Conservation (phyloP, 768 basidiomycete genomes). For the Boletus rubropictus region DNA sequence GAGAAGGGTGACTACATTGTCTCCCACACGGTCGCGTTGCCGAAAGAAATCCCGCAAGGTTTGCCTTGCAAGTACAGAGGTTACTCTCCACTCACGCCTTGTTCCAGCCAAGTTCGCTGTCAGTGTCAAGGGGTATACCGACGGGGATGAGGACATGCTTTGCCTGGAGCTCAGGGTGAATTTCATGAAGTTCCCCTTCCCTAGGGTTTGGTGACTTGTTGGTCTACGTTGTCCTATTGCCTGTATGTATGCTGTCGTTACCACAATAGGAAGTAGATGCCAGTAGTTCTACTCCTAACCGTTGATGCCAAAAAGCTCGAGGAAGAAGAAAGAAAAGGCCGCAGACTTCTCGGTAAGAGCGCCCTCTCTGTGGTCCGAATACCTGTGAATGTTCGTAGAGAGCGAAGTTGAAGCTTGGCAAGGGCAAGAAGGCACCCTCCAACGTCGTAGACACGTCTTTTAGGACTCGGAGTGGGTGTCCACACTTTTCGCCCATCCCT, state of each 20-base stretch:
- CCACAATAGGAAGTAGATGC: constrained; percentile 8
- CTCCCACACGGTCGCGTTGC: constrained; percentile 76
- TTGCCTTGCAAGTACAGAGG: constrained; percentile 10
- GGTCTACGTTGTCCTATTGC: neutral
- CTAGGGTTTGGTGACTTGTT: constrained; percentile 23
- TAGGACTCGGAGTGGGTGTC: constrained; percentile 78
- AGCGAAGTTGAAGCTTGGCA: constrained; percentile 95
- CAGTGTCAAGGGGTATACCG: constrained; percentile 61
- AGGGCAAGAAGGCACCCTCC: constrained; percentile 73
- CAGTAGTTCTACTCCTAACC: neutral
- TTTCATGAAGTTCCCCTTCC: constrained; percentile 49
- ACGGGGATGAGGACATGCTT: constrained; percentile 65
- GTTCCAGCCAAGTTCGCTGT: constrained; percentile 77
- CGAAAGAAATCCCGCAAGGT: constrained; percentile 88
- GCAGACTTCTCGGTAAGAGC: constrained; percentile 74
- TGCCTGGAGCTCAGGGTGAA: constrained; percentile 78
- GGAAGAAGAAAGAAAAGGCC: constrained; percentile 81
- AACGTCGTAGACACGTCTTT: constrained; percentile 96
- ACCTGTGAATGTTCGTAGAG: constrained; percentile 47
- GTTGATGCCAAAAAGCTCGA: constrained; percentile 78
- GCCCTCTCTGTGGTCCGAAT: neutral
- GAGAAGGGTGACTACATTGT: constrained; percentile 65
- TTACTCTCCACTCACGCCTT: constrained; percentile 2
- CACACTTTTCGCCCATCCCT: neutral
- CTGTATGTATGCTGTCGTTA: constrained; percentile 5